Evolutionary conservation across 176 grass and related monocot species (phyloP), one percentile per base, ranked within the genome.

Genomic region (Musa acuminata): DNA sequence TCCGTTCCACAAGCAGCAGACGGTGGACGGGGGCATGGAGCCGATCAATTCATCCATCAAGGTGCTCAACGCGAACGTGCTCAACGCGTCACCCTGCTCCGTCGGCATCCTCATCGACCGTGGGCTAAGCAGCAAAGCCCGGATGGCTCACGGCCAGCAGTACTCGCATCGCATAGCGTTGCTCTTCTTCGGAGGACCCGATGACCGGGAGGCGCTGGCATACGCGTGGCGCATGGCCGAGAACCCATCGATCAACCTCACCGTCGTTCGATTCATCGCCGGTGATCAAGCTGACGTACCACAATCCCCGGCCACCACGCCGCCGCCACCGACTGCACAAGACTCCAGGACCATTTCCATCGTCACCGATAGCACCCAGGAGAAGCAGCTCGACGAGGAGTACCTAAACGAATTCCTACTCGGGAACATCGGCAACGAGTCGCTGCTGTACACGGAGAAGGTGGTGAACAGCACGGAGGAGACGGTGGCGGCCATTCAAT

Each of bases 1-100:
- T n/a, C 93, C 93, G 13, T 96, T 92, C 82, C 93, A 96, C 89
- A 92, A 92, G 81, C 93, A 92, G 67, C 89, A 87, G 79, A 88
- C 85, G 17, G 83, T 92, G 68, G 89, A 92, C 75, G 89, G 93
- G 57, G 85, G 85, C 66, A 86, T 96, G 87, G 89, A 92, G 72
- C 53, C 87, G 2, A 83, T 90, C 72, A 90, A 92, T 74, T 52
- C 79, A 19, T 13, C 72, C 71, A 62, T 96, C 62, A 84, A 84
- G 0, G 11, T 62, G 9, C 80, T 92, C 75, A 96, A 96, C 72
- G 83, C 92, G 86, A 80, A 22, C 73, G 82, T 96, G 49, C 81
- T 96, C 13, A 9, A 62, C n/a, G 0, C 72, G 1, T 77, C 93
- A 1, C 93, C 93, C 0, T 96, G 89, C 83, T 96, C 87, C n/a